Percentiles rank a stretch among this genome's conserved stretches.
phyloP scores from a whole-genome alignment of 345 rosid species.

The Salix exigua region DNA sequence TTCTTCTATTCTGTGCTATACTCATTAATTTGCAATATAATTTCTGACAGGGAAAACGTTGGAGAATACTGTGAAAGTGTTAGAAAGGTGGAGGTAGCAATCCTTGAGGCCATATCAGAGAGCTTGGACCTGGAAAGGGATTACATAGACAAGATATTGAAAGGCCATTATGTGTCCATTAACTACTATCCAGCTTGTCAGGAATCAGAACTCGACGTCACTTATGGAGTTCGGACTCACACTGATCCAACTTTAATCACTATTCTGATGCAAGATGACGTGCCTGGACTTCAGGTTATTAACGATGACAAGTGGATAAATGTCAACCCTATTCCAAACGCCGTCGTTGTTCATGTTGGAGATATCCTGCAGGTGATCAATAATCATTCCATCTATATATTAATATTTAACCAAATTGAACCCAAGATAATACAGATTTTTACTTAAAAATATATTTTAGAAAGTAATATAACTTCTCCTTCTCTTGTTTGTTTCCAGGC shows the following conservation, averaged over 20 bases:
- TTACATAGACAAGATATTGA: not conserved
- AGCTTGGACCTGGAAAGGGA: not conserved
- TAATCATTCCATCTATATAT: not conserved
- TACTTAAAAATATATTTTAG: too few species aligned
- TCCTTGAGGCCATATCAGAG: not conserved
- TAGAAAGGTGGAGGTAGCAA: not conserved
- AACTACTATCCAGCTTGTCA: not conserved
- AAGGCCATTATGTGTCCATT: not conserved
- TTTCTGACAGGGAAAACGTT: not conserved
- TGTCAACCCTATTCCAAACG: not conserved
- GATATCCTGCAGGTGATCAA: not conserved
- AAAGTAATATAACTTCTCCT: too few species aligned
- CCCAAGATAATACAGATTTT: too few species aligned
- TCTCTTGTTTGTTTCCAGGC: not conserved
- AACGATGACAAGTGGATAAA: not conserved
- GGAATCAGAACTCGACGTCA: not conserved
- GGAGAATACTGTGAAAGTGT: not conserved
- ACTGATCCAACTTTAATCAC: not conserved
- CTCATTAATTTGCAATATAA: too few species aligned
- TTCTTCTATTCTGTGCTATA: too few species aligned
- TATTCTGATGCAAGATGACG: not conserved
- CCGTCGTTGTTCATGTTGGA: not conserved
- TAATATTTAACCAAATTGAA: too few species aligned
- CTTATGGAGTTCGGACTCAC: not conserved
- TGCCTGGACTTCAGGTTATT: not conserved